These are phyloP conservation scores for Apiospora rasikravindrae DNA, from an alignment of 2,329 filamentous ascomycete genomes.

Conservation along the genomic window DNA sequence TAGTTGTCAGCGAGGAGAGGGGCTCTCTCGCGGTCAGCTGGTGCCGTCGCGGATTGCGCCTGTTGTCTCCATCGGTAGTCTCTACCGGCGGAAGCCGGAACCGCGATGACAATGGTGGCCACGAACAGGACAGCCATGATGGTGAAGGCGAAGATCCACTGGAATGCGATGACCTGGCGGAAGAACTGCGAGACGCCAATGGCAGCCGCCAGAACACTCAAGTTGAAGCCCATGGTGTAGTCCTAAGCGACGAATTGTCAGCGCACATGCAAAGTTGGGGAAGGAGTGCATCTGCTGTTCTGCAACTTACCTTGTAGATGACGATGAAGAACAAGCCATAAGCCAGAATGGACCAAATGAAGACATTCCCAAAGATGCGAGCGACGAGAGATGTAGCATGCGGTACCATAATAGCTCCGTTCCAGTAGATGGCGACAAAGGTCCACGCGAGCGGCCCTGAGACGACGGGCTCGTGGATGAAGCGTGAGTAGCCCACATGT, in stretches of 20 bases:
- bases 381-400: conserved; percentile 69
- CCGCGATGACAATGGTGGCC: conserved; percentile 66
- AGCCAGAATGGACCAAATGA: conserved; percentile 82
- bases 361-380: conserved; percentile 84
- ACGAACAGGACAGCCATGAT: conserved; percentile 80
- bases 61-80: conserved; percentile 56
- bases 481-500: conserved; percentile 71
- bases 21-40: conserved; percentile 61
- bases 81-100: conserved; percentile 67
- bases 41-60: conserved; percentile 42
- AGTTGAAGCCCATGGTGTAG: conserved; percentile 78
- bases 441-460: conserved; percentile 85
- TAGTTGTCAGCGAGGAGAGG: conserved; percentile 62
- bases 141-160: conserved; percentile 91
- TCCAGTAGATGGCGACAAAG: conserved; percentile 87
- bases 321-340: conserved; percentile 80
- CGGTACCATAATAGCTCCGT: conserved; percentile 81
- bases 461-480: conserved; percentile 78
- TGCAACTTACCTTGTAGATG: conserved; percentile 65
- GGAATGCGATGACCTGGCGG: conserved; percentile 74
- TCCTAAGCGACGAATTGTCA: conserved; percentile 47
- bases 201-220: conserved; percentile 75
- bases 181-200: conserved; percentile 81
- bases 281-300: neutral
- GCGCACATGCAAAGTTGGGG: neutral